Base-by-base conservation (phyloP, 805 yeast genomes). In the Candida tallmaniae region DNA sequence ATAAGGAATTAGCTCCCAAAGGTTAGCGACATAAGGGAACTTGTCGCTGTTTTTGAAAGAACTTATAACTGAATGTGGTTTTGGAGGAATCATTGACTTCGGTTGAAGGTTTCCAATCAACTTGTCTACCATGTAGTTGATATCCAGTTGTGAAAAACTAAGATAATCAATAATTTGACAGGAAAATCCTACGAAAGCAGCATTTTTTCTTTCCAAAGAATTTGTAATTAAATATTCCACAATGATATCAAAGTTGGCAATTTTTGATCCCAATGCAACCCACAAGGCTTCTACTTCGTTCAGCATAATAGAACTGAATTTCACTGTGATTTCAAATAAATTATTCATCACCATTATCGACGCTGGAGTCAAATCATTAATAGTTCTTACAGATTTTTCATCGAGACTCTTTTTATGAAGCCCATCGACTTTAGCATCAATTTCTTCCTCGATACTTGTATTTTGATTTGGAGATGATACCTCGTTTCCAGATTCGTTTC, bases 241-340 rank as follows among this genome's bases (percentile, higher is more conserved):
- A 14, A 87, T 83, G 2, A 76, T 78, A 29, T 78, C 78, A 14
- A 81, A 80, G 48, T 90, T 88, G n/a, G 64, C 69, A 20, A 74
- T 70, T 19, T 75, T 71, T n/a, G 74, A 71, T 1, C 94, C 96
- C n/a, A 93, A 64, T 0, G 97, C 90, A 4, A 85, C 87, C 99
- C 99, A 93, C 15, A 93, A 58, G 0, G 95, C 95, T 54, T 89
- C 97, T 8, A 93, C 86, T 47, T 88, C 97, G 47, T 82, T 83
- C 28, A 86, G 85, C 45, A 86, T 77, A 10, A 69, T 66, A 30
- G 81, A 80, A 33, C 89, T 77, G 46, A 81, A 84, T 39, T 77
- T 77, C 23, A 87, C 77, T 0, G 97, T 87, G 25, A 93, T 81
- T 46, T 86, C 97, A 54, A 89, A 77, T 35, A 90, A 60, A 43